phyloP scores from a whole-genome alignment of 768 basidiomycete species.

The Lentinula detonsa region DNA sequence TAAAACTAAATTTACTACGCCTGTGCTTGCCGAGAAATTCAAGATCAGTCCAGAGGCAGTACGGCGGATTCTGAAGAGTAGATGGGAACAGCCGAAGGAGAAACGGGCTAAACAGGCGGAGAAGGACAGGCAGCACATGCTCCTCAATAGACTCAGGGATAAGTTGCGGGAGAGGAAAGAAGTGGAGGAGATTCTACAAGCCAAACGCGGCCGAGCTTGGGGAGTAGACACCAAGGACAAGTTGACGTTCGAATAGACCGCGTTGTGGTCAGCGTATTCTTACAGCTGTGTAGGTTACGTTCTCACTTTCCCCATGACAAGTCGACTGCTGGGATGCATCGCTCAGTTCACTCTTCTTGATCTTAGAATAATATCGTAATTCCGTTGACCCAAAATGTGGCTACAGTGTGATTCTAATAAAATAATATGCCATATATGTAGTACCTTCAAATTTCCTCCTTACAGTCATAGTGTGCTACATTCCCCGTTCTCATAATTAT shows the following conservation, averaged over 20 bases:
- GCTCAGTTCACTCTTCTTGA: background rate
- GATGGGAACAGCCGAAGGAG: slow-evolving; percentile 58
- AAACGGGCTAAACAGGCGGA: slow-evolving; percentile 42
- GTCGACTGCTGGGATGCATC: background rate
- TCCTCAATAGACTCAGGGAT: slow-evolving; percentile 36
- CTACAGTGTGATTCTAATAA: background rate
- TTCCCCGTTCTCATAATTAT: background rate
- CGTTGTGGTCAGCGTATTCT: background rate
- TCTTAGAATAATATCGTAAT: background rate
- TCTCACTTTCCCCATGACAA: background rate
- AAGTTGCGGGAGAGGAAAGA: slow-evolving; percentile 35
- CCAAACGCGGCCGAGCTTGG: slow-evolving; percentile 14
- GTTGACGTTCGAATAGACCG: slow-evolving; percentile 33
- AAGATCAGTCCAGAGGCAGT: slow-evolving; percentile 79
- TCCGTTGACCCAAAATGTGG: background rate
- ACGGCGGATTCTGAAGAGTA: slow-evolving; percentile 70
- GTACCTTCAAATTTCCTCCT: background rate
- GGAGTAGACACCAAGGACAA: slow-evolving; percentile 25
- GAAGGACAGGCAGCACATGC: slow-evolving; percentile 39
- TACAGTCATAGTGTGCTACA: background rate
- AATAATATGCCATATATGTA: background rate
- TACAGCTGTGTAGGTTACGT: background rate
- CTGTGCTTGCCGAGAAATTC: slow-evolving; percentile 70
- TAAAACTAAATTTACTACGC: slow-evolving; percentile 56
- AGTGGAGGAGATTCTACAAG: slow-evolving; percentile 24